Percentiles rank a stretch among this genome's conserved stretches.
phyloP scores from a whole-genome alignment of 1,284 basidiomycete genomes.

The Puccinia coronata region DNA sequence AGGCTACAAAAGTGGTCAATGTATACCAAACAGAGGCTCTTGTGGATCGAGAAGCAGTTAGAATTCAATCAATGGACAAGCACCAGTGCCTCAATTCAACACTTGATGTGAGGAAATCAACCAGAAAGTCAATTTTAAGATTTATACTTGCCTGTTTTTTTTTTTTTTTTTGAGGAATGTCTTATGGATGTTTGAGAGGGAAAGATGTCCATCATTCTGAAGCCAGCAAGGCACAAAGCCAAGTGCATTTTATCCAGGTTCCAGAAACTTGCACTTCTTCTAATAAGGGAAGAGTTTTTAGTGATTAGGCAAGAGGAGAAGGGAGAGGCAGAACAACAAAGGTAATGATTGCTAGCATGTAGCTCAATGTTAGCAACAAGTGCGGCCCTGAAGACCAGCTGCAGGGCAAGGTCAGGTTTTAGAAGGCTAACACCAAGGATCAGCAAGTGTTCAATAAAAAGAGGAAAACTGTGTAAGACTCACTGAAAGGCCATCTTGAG shows the following conservation, averaged over 20 bases:
- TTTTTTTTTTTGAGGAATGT: background rate
- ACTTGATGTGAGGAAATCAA: too few species aligned
- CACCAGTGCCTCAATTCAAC: too few species aligned
- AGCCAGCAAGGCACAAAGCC: slow-evolving; percentile 20
- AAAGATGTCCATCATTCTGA: slow-evolving; percentile 45
- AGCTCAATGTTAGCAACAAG: slow-evolving; percentile 44
- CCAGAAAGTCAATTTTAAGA: slow-evolving; percentile 10
- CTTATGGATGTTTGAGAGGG: slow-evolving; percentile 42
- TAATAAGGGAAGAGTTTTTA: background rate
- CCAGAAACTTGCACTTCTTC: slow-evolving; percentile 29
- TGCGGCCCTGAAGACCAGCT: slow-evolving; percentile 28
- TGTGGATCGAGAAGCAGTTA: slow-evolving; percentile 73
- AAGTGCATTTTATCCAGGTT: slow-evolving; percentile 31
- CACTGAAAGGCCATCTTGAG: slow-evolving; percentile 20
- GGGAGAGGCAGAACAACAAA: background rate
- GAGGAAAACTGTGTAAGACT: background rate
- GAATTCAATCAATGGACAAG: slow-evolving; percentile 82
- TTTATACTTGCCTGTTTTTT: background rate
- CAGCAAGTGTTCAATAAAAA: slow-evolving; percentile 25
- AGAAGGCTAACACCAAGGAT: slow-evolving; percentile 20
- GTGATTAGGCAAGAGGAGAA: background rate
- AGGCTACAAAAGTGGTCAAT: slow-evolving; percentile 5
- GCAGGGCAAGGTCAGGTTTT: slow-evolving; percentile 28
- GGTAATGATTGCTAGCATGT: slow-evolving; percentile 17
- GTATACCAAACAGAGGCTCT: slow-evolving; percentile 60